These are phyloP conservation scores for Talaromyces thailandensis DNA, from an alignment of 495 filamentous ascomycete species.

Conservation along the genomic window DNA sequence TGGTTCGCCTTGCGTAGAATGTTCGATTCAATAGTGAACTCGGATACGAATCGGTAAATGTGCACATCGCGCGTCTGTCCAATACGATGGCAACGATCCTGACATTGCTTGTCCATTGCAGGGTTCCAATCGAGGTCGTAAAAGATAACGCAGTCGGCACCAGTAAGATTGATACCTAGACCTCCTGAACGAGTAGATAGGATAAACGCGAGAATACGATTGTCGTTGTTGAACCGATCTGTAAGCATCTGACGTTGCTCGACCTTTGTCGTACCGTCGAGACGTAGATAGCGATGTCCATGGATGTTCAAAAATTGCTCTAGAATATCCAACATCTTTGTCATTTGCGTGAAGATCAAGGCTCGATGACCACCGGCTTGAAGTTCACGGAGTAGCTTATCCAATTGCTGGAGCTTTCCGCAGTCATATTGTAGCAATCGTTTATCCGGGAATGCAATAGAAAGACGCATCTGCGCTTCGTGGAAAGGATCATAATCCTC, in stretches of 20 bases:
- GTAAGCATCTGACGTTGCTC: constrained; percentile 94
- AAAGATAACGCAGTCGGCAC: constrained; percentile 97
- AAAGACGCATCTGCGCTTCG: constrained; percentile 82
- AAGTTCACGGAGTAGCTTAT: constrained; percentile 74
- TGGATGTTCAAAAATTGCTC: constrained; percentile 98
- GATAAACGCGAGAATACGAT: constrained; percentile 88
- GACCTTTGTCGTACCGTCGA: constrained; percentile 90
- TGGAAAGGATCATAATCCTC: constrained; percentile 77
- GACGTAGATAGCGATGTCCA: constrained; percentile 88
- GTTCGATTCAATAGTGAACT: constrained; percentile 98
- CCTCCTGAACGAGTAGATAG: constrained; percentile 91
- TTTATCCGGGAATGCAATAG: constrained; percentile 95
- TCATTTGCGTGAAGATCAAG: constrained; percentile 99
- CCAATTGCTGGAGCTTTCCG: constrained; percentile 89
- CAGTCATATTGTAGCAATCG: constrained; percentile 95
- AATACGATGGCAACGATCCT: constrained; percentile 95
- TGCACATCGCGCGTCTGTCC: constrained; percentile 97
- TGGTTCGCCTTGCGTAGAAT: constrained; percentile 94
- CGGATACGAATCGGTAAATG: constrained; percentile 93
- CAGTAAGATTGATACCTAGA: constrained; percentile 79
- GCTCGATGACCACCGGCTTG: constrained; percentile 88
- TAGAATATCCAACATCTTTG: constrained; percentile 92
- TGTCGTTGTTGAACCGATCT: constrained; percentile 93
- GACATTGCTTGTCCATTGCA: constrained; percentile 99
- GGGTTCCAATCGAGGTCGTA: constrained; percentile 99